Base-by-base conservation (phyloP, 768 basidiomycete genomes). In the Collybia sp. region DNA sequence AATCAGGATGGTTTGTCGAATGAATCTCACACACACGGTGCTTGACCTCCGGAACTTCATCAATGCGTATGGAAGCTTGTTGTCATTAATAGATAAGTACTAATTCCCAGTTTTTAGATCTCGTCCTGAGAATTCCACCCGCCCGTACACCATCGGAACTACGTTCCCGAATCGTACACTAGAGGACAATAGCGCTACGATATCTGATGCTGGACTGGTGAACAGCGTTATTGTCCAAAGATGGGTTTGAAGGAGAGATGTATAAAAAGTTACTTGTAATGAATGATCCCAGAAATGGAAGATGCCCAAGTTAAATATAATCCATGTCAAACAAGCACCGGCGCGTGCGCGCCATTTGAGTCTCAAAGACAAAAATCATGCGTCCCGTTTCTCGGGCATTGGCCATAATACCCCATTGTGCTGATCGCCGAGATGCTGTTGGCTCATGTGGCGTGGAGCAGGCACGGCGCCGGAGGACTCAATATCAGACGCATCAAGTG, bases 21-120 rank as follows among this genome's bases (percentile, higher is more conserved):
- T 95, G 85, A 98, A 98, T 62, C 68, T 92, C 49, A 85, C 85
- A 2, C 93, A 97, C 58, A 95, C 88, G 0, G 83, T 96, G 2
- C 75, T 77, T 13, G 92, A 96, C 60, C 75, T 96, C 43, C 71
- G 92, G 48, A 81, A 73, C 55, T 93, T 91, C 58, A 92, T 97
- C 70, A 87, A 93, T 54, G 88, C 88, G 91, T 94, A 59, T 38
- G 91, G n/a, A n/a, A n/a, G 82, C 12, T 34, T 35, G 15, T 32
- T 43, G 19, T 15, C 44, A 35, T 37, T 36, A 16, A 31, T 9
- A 35, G 18, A 16, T 36, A 12, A 30, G 5, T 33, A 31, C 17
- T 3, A 34, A 8, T 39, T 37, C 30, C 36, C 19, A 17, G 2
- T 38, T 30, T 30, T 15, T 36, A 93, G 88, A 1, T 80, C 92